phyloP scores from a whole-genome alignment of 495 filamentous ascomycete genomes.

The Hypoxylon fragiforme region DNA sequence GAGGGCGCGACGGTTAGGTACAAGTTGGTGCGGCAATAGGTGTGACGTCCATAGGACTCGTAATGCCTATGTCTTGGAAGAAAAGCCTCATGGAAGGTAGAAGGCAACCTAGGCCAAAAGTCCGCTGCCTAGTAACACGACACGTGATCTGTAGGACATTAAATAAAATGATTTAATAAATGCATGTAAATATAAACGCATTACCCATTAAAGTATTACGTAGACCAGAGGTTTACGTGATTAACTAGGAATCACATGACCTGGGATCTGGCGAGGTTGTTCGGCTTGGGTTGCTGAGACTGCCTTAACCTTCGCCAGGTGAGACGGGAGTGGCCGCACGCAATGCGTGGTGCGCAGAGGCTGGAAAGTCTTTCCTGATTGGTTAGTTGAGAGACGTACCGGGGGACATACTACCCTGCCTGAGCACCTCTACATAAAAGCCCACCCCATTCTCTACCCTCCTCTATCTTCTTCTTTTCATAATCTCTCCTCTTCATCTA shows the following conservation, averaged over 20 bases:
- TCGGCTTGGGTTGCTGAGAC: too few species aligned
- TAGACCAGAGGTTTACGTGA: too few species aligned
- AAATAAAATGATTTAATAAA: slow-evolving; percentile 5
- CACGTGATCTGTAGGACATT: slow-evolving; percentile 32
- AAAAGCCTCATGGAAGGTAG: slow-evolving; percentile 24
- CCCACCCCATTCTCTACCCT: slow-evolving; percentile 24
- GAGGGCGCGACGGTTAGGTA: slow-evolving; percentile 6
- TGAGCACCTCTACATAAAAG: slow-evolving; percentile 30
- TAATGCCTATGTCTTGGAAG: not conserved
- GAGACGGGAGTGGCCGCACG: too few species aligned
- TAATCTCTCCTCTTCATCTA: not conserved
- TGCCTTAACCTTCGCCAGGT: too few species aligned
- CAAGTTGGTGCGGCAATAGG: slow-evolving; percentile 9
- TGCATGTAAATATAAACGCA: too few species aligned
- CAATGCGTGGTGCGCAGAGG: slow-evolving; percentile 7
- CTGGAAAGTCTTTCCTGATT: slow-evolving; percentile 19
- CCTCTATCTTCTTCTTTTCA: slow-evolving; percentile 15
- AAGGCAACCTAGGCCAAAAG: slow-evolving; percentile 24
- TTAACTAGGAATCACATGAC: too few species aligned
- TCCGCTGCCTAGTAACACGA: slow-evolving; percentile 25
- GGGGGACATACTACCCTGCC: slow-evolving; percentile 21
- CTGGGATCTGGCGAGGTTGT: too few species aligned
- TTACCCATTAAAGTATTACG: too few species aligned
- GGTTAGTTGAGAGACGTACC: slow-evolving; percentile 11
- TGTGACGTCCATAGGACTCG: slow-evolving; percentile 23